Evolutionary conservation across 805 yeast genomes (phyloP).

Genomic region (Wickerhamiella spandovensis): DNA sequence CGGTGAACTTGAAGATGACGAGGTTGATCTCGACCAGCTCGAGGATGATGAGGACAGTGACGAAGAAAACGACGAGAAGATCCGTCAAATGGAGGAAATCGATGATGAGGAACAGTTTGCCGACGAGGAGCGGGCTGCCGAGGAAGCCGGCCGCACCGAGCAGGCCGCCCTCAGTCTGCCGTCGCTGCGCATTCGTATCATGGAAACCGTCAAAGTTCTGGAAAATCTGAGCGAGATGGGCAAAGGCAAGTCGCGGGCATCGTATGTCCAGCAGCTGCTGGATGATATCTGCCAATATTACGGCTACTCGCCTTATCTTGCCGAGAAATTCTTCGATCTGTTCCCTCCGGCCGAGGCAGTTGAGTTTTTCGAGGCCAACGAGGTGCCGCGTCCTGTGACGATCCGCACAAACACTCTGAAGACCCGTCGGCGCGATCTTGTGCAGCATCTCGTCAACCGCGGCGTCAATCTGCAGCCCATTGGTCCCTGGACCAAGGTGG

Average conservation of each 20-base stretch:
- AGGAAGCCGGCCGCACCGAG: conserved; percentile 1
- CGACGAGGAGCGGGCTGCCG: conserved; percentile 10
- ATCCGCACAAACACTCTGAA: conserved; percentile 94
- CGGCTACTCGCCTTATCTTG: conserved; percentile 83
- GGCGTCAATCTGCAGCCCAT: conserved; percentile 97
- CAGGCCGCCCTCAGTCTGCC: conserved; percentile 44
- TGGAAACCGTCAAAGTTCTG: conserved; percentile 85
- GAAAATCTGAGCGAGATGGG: conserved; percentile 55
- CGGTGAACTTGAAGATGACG: conserved; percentile 14
- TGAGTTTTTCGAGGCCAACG: conserved; percentile 98
- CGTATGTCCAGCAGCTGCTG: conserved; percentile 63
- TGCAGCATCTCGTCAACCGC: conserved; percentile 85
- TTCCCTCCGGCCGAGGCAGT: conserved; percentile 93
- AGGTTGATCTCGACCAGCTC: conserved; percentile 10
- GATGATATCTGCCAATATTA: conserved; percentile 85
- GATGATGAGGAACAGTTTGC: conserved; percentile 13
- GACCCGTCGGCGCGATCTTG: conserved; percentile 90
- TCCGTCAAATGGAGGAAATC: conserved; percentile 10
- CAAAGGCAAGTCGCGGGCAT: conserved; percentile 72
- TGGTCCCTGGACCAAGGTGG: conserved; percentile 97
- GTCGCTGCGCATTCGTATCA: conserved; percentile 80
- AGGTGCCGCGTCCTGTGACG: conserved; percentile 89
- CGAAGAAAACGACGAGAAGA: conserved; percentile 13
- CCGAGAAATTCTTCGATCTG: conserved; percentile 82
- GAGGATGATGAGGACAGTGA: conserved; percentile 13